Evolutionary conservation across 23 red algal species (phyloP).

Genomic region (Gracilaria caudata): DNA sequence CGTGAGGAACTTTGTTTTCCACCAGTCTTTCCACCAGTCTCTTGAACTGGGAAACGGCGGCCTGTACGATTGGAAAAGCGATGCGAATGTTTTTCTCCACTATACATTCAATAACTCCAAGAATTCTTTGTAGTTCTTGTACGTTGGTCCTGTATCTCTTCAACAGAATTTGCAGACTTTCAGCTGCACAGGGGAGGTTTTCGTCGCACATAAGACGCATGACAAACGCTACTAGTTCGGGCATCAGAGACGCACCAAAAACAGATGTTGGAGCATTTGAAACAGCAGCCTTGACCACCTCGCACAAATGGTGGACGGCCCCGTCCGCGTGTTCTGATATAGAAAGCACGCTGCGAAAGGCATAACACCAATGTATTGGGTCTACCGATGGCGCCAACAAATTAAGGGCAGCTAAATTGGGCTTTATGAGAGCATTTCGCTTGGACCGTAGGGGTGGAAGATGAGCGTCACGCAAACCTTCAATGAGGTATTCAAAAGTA

Average conservation of each 20-base stretch:
- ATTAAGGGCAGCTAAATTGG: constrained; percentile 5
- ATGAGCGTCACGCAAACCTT: constrained; percentile 22
- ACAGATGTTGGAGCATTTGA: background rate
- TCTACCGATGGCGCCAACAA: background rate
- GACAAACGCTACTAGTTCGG: constrained; percentile 6
- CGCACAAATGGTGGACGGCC: background rate
- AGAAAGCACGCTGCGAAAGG: constrained; percentile 18
- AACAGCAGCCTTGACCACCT: background rate
- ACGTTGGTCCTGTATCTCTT: background rate
- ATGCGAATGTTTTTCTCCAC: constrained; percentile 18
- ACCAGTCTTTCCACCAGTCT: constrained; percentile 1
- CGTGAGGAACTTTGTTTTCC: background rate
- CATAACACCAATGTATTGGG: constrained; percentile 16
- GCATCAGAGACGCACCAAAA: background rate
- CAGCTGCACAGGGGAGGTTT: background rate
- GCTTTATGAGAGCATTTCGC: constrained; percentile 5
- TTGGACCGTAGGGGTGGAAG: background rate
- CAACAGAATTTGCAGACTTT: constrained; percentile 1
- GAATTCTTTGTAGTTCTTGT: background rate
- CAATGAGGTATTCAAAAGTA: constrained; percentile 22
- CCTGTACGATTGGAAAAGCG: background rate
- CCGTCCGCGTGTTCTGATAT: constrained; percentile 1
- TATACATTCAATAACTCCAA: constrained; percentile 8
- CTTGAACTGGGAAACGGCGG: background rate
- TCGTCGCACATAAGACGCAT: constrained; percentile 16